Base-by-base conservation (phyloP, 1,139 yeast species). In the Entelexis sorbosivorans region DNA sequence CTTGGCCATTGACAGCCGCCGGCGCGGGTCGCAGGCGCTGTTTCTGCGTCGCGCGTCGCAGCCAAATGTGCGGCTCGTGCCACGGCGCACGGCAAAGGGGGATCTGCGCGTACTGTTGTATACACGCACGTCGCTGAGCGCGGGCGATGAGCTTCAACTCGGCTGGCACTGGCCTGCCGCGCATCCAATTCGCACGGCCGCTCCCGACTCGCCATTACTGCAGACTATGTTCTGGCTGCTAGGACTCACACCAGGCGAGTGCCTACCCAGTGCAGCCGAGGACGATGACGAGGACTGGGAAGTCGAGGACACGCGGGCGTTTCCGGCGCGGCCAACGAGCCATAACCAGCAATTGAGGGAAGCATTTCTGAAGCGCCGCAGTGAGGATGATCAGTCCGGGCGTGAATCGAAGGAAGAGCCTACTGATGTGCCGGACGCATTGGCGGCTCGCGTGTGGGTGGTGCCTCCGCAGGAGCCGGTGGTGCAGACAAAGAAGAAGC, bases 121-220 rank as follows among this genome's bases (percentile, higher is more conserved):
- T 40, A 78, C 96, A 0, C 65, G 75, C 1, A 75, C 73, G 49
- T 76, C 76, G 3, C 77, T 89, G 22, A 70, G 71, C 50, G 60
- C 70, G 14, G 87, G 80, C 38, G 74, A 77, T 38, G 96, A 89
- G 64, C 68, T 89, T 35, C 75, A 93, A 1, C 68, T 86, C 24
- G 78, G 78, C 1, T 89, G 97, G 97, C 86, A 82, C 57, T 89
- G 96, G 95, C 95, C 88, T 63, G 63, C 67, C 5, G 60, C 68
- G 13, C 96, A 88, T 63, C 96, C 96, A 2, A 83, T 86, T 36
- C 69, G 47, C 10, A n/a, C n/a, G n/a, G 19, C 44, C 11, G 32
- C 38, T 9, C 17, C 35, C 1, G 34, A 17, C 14, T 38, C 44
- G 11, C 24, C 28, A 3, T 22, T 31, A 1, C 39, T 44, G 10